Evolutionary conservation across 805 yeast genomes (phyloP).

Genomic region (Ogataea wickerhamii): DNA sequence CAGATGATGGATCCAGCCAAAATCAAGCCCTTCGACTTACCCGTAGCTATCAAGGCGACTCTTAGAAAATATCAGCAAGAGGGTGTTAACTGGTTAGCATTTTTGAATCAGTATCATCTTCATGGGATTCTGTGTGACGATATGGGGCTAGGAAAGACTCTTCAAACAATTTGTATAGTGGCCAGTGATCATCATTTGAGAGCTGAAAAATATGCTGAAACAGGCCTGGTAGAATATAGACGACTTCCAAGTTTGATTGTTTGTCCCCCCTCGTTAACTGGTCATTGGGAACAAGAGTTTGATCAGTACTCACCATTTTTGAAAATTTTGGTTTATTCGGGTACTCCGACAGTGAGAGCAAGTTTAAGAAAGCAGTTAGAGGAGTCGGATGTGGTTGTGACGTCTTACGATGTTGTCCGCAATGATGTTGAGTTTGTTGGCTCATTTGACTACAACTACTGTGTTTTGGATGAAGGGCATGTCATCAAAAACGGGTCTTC

Average conservation of each 20-base stretch:
- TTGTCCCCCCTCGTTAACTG: conserved; percentile 97
- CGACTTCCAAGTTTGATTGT: conserved; percentile 80
- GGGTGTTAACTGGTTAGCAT: conserved; percentile 97
- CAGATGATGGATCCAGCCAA: conserved; percentile 98
- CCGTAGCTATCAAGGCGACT: conserved; percentile 89
- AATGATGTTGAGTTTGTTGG: conserved; percentile 73
- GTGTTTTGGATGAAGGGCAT: conserved; percentile 97
- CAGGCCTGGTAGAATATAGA: conserved; percentile 62
- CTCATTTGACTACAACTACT: conserved; percentile 74
- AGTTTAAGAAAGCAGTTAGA: conserved; percentile 50
- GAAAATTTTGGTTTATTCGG: conserved; percentile 82
- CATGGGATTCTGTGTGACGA: conserved; percentile 99
- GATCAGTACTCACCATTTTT: conserved; percentile 85
- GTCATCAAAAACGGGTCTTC: conserved; percentile 90
- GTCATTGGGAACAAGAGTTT: conserved; percentile 98
- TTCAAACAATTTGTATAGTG: conserved; percentile 95
- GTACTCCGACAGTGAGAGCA: conserved; percentile 76
- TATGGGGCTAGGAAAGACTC: conserved; percentile 98
- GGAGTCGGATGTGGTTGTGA: conserved; percentile 78
- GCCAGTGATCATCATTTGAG: conserved; percentile 93
- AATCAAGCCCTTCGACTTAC: conserved; percentile 81
- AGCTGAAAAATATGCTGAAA: conserved; percentile 59
- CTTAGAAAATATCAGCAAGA: conserved; percentile 95
- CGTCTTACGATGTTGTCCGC: conserved; percentile 94
- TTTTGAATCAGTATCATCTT: conserved; percentile 86